Evolutionary conservation across 306 rosid genomes (phyloP).

Genomic region (Quercus glauca): DNA sequence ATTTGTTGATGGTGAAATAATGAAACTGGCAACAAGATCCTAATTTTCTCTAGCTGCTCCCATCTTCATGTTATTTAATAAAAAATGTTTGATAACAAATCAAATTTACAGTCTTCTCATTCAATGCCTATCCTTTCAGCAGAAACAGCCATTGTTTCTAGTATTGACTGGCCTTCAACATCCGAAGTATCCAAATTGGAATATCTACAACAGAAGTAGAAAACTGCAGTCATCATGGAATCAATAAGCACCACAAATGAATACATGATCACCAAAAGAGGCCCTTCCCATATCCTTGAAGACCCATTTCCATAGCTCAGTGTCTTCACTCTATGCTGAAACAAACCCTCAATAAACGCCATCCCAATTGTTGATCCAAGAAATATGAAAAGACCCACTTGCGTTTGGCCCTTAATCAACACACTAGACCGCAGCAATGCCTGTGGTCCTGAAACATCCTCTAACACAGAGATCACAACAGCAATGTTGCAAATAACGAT

Average conservation of each 20-base stretch:
- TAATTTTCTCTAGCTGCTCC: constrained; percentile 1
- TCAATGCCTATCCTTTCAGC: constrained; percentile 46
- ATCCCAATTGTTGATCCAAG: constrained; percentile 86
- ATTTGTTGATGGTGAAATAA: constrained; percentile 12
- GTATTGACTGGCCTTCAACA: constrained; percentile 44
- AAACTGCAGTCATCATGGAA: constrained; percentile 89
- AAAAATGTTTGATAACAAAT: constrained; percentile 5
- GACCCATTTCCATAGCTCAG: constrained; percentile 98
- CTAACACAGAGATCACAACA: constrained; percentile 76
- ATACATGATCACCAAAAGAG: constrained; percentile 91
- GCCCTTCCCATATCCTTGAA: constrained; percentile 97
- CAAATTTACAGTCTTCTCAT: constrained; percentile 40
- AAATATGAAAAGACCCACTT: constrained; percentile 81
- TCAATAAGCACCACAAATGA: constrained; percentile 83
- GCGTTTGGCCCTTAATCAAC: constrained; percentile 82
- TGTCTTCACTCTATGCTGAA: constrained; percentile 90
- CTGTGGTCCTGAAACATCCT: constrained; percentile 91
- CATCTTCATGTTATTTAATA: constrained; percentile 31
- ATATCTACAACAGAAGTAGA: constrained; percentile 74
- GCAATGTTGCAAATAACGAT: constrained; percentile 75
- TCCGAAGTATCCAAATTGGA: constrained; percentile 33
- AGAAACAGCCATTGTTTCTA: constrained; percentile 55
- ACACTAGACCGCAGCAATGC: constrained; percentile 72
- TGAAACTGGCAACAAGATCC: constrained; percentile 26
- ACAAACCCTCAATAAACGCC: constrained; percentile 90